These are phyloP conservation scores for Paraconiothyrium brasiliense DNA, from an alignment of 2,329 filamentous ascomycete genomes.

Conservation along the genomic window DNA sequence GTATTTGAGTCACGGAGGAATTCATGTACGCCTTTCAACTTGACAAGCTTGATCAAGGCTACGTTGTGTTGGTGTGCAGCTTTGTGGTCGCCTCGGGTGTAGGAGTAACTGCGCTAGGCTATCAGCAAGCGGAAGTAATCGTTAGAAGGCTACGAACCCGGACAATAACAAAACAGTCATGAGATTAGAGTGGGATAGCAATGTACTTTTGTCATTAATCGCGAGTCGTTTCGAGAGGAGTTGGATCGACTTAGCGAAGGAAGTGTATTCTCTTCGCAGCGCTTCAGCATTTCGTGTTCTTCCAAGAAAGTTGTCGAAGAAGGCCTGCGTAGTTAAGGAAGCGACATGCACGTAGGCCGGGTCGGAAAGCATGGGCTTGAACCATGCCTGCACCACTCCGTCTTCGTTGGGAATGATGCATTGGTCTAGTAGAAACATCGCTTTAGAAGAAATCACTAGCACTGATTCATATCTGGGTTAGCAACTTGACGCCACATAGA, in stretches of 20 bases:
- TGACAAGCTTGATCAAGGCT: constrained; percentile 6
- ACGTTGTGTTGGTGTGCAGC: constrained; percentile 7
- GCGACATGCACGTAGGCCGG: constrained; percentile 2
- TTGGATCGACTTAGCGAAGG: neutral
- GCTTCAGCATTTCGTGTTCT: constrained; percentile 4
- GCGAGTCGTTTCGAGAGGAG: neutral
- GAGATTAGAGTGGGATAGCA: constrained; percentile 1
- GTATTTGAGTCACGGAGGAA: neutral
- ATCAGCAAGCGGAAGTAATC: neutral
- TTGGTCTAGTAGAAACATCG: constrained; percentile 3
- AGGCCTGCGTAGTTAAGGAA: constrained; percentile 1
- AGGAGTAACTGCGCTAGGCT: neutral
- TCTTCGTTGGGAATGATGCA: constrained; percentile 7
- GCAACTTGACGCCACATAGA: neutral
- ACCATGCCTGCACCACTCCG: constrained; percentile 2
- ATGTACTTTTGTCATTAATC: neutral
- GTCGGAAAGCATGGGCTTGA: neutral
- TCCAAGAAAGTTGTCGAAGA: neutral
- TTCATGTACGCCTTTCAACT: neutral
- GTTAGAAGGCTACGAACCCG: neutral
- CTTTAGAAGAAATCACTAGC: neutral
- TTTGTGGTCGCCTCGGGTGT: neutral
- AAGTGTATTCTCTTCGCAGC: neutral
- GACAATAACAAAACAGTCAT: constrained; percentile 8
- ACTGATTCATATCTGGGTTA: neutral